Conservation (phyloP, 345 rosid genomes). For the Cochlearia excelsa region DNA sequence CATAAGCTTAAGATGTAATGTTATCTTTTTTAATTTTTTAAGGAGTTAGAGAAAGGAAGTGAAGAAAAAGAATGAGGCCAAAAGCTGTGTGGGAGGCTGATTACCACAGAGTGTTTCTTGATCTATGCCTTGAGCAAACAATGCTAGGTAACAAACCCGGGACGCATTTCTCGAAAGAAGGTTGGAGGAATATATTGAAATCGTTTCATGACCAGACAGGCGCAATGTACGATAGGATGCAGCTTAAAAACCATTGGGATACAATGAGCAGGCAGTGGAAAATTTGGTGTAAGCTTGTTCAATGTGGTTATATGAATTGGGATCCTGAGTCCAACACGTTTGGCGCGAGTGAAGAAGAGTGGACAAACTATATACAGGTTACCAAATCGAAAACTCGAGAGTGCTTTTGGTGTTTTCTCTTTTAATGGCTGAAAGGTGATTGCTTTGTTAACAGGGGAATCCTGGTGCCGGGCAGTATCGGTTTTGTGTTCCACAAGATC, state of each 20-base stretch:
- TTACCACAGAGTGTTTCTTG: slow-evolving; percentile 43
- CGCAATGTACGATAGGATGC: slow-evolving; percentile 40
- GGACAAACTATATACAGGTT: slow-evolving; percentile 43
- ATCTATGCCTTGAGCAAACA: slow-evolving; percentile 42
- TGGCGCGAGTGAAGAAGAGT: slow-evolving; percentile 47
- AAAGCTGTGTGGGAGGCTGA: slow-evolving; percentile 49
- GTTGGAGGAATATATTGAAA: slow-evolving; percentile 40
- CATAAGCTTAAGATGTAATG: no score
- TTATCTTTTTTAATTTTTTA: slow-evolving; percentile 2
- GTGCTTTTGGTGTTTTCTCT: neutral
- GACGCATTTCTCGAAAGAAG: slow-evolving; percentile 39
- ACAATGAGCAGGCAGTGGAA: slow-evolving; percentile 50
- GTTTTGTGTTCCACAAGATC: slow-evolving; percentile 42
- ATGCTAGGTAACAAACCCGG: slow-evolving; percentile 36
- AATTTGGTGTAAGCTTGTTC: slow-evolving; percentile 43
- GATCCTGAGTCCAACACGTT: slow-evolving; percentile 41
- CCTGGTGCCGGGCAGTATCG: slow-evolving; percentile 52
- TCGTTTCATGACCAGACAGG: slow-evolving; percentile 43
- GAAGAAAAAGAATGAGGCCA: slow-evolving; percentile 32
- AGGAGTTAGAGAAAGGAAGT: slow-evolving; percentile 22
- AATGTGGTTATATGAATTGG: slow-evolving; percentile 42
- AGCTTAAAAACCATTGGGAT: slow-evolving; percentile 58
- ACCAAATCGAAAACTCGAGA: slow-evolving; percentile 1
- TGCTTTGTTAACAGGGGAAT: slow-evolving; percentile 34
- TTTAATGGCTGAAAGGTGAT: slow-evolving; percentile 10